Conservation (phyloP, 2,329 filamentous ascomycete genomes). For the Paecilomyces niveus region DNA sequence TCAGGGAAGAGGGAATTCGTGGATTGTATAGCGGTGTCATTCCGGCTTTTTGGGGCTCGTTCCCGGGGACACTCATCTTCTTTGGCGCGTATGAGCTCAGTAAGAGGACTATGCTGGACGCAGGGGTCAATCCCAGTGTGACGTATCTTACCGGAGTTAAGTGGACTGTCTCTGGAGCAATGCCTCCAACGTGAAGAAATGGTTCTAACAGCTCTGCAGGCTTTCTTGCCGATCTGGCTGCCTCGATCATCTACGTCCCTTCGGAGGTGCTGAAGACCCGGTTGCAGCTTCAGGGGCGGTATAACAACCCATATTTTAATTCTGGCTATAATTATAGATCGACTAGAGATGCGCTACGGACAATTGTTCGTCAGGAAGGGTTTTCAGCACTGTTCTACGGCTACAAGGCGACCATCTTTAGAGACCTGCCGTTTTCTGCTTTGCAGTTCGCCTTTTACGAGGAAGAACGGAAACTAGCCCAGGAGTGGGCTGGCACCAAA, state of each 20-base stretch:
- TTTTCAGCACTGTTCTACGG: slow-evolving; percentile 83
- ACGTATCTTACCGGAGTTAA: slow-evolving; percentile 79
- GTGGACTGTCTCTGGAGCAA: slow-evolving; percentile 18
- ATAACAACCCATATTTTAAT: slow-evolving; percentile 89
- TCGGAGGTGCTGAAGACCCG: slow-evolving; percentile 98
- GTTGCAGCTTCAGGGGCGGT: slow-evolving; percentile 85
- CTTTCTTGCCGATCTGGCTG: slow-evolving; percentile 87
- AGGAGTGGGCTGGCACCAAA: slow-evolving; percentile 66
- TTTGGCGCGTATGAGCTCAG: slow-evolving; percentile 96
- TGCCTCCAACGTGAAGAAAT: background rate
- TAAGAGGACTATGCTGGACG: slow-evolving; percentile 81
- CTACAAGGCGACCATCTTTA: slow-evolving; percentile 92
- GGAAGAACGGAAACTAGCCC: slow-evolving; percentile 78
- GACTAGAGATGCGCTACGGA: slow-evolving; percentile 74
- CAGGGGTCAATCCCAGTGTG: slow-evolving; percentile 71
- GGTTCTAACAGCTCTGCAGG: slow-evolving; percentile 42
- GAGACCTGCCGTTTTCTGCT: slow-evolving; percentile 91
- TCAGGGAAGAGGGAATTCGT: slow-evolving; percentile 81
- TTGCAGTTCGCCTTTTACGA: slow-evolving; percentile 98
- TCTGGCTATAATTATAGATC: slow-evolving; percentile 95
- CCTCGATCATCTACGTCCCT: slow-evolving; percentile 89
- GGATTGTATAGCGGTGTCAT: slow-evolving; percentile 92
- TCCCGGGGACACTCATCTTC: slow-evolving; percentile 88
- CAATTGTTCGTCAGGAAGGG: slow-evolving; percentile 77
- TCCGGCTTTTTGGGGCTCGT: slow-evolving; percentile 84